phyloP scores from a whole-genome alignment of 2,329 filamentous ascomycete genomes.

The Alternaria gaisen region DNA sequence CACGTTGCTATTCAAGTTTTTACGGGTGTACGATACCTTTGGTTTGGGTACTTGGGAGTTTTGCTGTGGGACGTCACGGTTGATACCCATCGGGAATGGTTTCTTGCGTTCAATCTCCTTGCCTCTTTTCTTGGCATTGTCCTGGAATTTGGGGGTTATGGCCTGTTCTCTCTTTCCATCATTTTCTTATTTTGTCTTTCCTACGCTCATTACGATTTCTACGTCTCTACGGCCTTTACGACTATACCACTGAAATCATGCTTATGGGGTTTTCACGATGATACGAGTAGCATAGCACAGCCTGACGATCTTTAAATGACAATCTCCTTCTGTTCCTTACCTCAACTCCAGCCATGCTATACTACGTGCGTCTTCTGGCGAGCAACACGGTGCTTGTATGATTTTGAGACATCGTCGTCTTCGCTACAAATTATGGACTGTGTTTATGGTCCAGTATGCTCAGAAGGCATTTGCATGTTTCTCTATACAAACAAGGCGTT shows the following conservation, averaged over 20 bases:
- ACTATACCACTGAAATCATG: neutral
- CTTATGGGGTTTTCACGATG: slow-evolving; percentile 4
- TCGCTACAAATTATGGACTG: neutral
- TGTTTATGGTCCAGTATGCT: neutral
- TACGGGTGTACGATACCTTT: neutral
- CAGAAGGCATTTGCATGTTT: too few relatives aligned
- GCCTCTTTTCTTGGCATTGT: neutral
- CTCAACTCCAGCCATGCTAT: too few relatives aligned
- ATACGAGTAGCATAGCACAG: slow-evolving; percentile 2
- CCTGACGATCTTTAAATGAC: slow-evolving; percentile 2
- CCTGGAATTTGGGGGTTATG: neutral
- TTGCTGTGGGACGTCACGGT: neutral
- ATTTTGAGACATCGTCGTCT: neutral
- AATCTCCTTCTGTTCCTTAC: neutral
- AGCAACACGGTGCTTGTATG: neutral
- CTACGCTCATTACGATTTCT: slow-evolving; percentile 4
- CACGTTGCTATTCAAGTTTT: neutral
- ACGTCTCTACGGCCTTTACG: neutral
- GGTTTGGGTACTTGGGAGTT: neutral
- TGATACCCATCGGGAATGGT: slow-evolving; percentile 1
- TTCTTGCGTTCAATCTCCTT: neutral
- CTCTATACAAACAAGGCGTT: neutral
- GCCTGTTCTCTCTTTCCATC: slow-evolving; percentile 7
- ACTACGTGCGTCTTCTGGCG: neutral
- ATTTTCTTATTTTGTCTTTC: slow-evolving; percentile 2